Evolutionary conservation across 2,329 filamentous ascomycete genomes (phyloP).

Genomic region (Lasiodiplodia sp.): DNA sequence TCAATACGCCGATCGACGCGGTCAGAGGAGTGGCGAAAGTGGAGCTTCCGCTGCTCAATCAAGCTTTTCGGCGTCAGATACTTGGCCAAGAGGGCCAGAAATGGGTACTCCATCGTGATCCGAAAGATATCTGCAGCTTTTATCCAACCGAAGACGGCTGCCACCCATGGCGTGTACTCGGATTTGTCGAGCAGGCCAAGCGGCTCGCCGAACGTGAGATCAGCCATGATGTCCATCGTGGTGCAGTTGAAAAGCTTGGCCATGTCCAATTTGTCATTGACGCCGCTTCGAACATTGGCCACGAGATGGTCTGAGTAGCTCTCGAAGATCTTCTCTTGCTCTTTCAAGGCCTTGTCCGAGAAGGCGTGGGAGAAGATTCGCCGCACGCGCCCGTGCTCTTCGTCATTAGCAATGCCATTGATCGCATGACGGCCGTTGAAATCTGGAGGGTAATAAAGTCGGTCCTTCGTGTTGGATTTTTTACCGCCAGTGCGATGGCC

Average conservation of each 20-base stretch:
- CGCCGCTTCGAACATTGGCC: constrained; percentile 29
- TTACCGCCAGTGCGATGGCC: constrained; percentile 27
- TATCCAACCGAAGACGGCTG: constrained; percentile 38
- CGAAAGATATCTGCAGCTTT: constrained; percentile 9
- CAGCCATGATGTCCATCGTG: constrained; percentile 45
- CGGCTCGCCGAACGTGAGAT: constrained; percentile 43
- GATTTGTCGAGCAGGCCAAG: constrained; percentile 41
- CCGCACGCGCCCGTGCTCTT: constrained; percentile 32
- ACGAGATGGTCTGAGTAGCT: constrained; percentile 42
- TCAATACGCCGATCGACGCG: constrained; percentile 38
- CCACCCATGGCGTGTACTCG: constrained; percentile 44
- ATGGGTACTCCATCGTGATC: neutral
- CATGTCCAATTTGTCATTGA: constrained; percentile 12
- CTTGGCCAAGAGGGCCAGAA: neutral
- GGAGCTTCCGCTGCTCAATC: neutral
- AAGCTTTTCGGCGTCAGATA: neutral
- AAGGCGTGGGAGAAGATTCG: constrained; percentile 40
- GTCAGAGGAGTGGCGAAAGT: neutral
- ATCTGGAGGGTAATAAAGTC: constrained; percentile 34
- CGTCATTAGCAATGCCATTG: constrained; percentile 35
- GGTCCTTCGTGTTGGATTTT: constrained; percentile 20
- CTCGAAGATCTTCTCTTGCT: constrained; percentile 42
- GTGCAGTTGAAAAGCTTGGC: constrained; percentile 31
- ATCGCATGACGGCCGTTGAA: constrained; percentile 45
- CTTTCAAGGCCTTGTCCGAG: constrained; percentile 39